phyloP scores from a whole-genome alignment of 179 eudicot species.

The Silene coronaria region DNA sequence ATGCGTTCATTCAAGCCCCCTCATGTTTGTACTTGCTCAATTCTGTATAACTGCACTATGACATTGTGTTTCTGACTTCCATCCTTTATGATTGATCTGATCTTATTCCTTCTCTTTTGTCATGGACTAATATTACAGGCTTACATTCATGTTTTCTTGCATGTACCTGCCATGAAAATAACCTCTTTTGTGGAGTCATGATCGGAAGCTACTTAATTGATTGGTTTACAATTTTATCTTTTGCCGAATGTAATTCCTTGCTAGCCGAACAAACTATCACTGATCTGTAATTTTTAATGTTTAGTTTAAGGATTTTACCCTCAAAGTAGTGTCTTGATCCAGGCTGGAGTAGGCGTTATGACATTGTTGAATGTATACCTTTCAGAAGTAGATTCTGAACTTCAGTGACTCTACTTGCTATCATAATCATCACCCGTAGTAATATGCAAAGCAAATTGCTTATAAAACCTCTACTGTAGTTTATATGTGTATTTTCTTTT shows the following conservation, averaged over 20 bases:
- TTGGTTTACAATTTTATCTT: not conserved
- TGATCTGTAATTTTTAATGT: not conserved
- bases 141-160: not conserved
- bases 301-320: not conserved
- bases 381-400: not conserved
- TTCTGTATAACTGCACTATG: not conserved
- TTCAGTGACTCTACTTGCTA: not conserved
- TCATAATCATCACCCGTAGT: not conserved
- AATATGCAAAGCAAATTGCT: not conserved
- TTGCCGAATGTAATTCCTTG: not conserved
- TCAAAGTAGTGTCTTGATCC: not conserved
- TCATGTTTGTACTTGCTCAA: not conserved
- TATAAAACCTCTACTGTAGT: not conserved
- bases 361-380: slow-evolving; percentile 8
- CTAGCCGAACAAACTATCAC: not conserved
- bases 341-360: not conserved
- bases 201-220: not conserved
- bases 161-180: not conserved
- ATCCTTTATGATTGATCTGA: not conserved
- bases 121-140: no score
- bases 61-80: not conserved
- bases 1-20: not conserved
- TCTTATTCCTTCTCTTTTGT: not conserved
- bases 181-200: not conserved
- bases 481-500: not conserved